Evolutionary conservation across 2,329 filamentous ascomycete genomes (phyloP), one percentile per base, ranked within the genome.

Genomic region (Clarireedia sp.): DNA sequence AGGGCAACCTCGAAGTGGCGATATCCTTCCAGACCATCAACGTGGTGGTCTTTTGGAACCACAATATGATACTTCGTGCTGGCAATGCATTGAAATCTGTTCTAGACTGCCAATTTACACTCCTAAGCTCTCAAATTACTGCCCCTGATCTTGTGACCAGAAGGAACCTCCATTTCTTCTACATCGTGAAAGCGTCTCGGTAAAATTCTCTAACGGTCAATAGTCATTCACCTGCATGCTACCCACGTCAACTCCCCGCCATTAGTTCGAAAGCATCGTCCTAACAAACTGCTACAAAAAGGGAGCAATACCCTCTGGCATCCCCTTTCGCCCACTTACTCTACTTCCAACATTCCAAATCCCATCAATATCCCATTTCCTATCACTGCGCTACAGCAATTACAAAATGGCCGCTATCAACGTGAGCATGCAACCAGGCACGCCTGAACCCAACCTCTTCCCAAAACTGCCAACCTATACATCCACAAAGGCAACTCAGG

Each of bases 401-500:
- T 51, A 54, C 54, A 58, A 57, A 1, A 67, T 68, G 65, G 64
- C 65, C 5, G 63, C 63, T 24, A 43, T 64, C 21, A 62, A 65
- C 38, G 52, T 68, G 17, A 62, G 56, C 45, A 47, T 54, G 23
- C 60, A 59, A 14, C 48, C 59, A 29, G 63, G 63, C n/a, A 62
- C 60, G 16, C 60, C 63, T 24, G 63, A 66, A 36, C 54, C 51
- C n/a, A 61, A 60, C 46, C 60, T 63, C 29, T 58, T 56, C 21
- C 21, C 60, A 17, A 64, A 66, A 40, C 59, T 61, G 16, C 55
- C 62, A 54, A 64, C 58, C 54, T 63, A 64, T 23, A 60, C 63
- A 24, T 65, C 65, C 3, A 45, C 62, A 24, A 67, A 59, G 50
- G 60, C 65, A 54, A 66, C 64, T 26, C 63, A 67, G 53, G 63